Conservation (phyloP, 352 stramenopile genomes). For the Saprolegnia diclina region DNA sequence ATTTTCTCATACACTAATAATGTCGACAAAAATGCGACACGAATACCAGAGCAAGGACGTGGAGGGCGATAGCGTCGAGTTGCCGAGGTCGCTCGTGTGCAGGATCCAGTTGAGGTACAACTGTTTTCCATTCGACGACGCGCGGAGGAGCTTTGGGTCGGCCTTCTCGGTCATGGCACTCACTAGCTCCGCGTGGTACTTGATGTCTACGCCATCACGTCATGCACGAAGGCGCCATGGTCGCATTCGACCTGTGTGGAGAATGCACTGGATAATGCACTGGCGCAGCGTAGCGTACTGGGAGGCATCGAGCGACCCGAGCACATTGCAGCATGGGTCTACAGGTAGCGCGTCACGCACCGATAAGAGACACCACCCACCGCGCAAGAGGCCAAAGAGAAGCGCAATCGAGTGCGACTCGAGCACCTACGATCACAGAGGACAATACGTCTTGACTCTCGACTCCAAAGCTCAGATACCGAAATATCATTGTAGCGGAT, state of each 20-base stretch:
- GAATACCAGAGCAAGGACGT: constrained; percentile 47
- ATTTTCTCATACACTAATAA: too few species aligned
- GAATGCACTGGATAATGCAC: constrained; percentile 67
- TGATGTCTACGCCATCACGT: constrained; percentile 44
- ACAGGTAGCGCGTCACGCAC: not conserved
- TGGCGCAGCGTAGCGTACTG: constrained; percentile 44
- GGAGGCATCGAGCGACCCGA: constrained; percentile 45
- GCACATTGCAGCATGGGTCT: constrained; percentile 53
- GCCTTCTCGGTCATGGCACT: constrained; percentile 42
- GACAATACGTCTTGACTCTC: constrained; percentile 39
- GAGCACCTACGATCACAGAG: not conserved
- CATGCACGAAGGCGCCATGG: not conserved
- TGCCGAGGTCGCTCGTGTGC: constrained; percentile 66
- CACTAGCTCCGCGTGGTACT: constrained; percentile 70
- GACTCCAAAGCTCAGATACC: constrained; percentile 74
- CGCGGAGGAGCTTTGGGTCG: constrained; percentile 47
- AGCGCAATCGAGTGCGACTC: not conserved
- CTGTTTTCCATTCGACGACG: constrained; percentile 54
- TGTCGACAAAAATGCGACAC: not conserved
- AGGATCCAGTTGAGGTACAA: constrained; percentile 82
- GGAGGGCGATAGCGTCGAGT: constrained; percentile 42
- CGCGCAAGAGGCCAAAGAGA: constrained; percentile 5
- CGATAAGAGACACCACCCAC: too few species aligned
- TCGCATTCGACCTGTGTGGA: constrained; percentile 38
- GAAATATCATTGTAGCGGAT: constrained; percentile 88